Evolutionary conservation across 148 eudicot genomes (phyloP).

Genomic region (Camellia granthamiana): DNA sequence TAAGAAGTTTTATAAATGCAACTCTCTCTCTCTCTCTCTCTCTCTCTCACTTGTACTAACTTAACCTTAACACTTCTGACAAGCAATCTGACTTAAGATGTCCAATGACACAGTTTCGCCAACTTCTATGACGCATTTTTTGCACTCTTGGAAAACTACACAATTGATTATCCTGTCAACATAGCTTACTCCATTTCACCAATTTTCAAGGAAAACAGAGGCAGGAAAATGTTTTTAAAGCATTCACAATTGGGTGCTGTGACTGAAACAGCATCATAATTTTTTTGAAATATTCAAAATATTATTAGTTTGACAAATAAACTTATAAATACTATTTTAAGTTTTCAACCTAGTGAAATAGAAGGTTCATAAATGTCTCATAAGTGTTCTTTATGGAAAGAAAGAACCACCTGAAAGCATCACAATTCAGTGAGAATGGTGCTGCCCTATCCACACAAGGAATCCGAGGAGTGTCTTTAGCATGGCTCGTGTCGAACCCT

Average conservation of each 20-base stretch:
- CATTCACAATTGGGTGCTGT: neutral
- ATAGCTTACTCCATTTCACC: too few species aligned
- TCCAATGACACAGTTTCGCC: too few species aligned
- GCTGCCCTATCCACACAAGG: neutral
- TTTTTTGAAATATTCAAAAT: neutral
- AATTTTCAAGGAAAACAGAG: neutral
- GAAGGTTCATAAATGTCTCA: neutral
- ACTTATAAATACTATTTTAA: neutral
- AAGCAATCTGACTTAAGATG: neutral
- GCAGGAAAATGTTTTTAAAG: neutral
- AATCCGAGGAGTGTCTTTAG: neutral
- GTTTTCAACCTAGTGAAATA: neutral
- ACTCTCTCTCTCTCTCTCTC: too few species aligned
- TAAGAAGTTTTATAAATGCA: neutral
- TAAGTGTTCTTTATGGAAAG: neutral
- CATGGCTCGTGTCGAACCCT: neutral
- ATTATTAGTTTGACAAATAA: neutral
- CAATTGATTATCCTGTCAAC: neutral
- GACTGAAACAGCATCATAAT: neutral
- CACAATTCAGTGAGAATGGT: constrained; percentile 10
- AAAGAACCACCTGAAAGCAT: neutral
- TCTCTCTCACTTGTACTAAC: neutral
- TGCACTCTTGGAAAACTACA: neutral
- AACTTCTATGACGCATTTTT: neutral
- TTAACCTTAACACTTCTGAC: neutral